Conservation (phyloP, 805 yeast genomes). For the Candida awuae region DNA sequence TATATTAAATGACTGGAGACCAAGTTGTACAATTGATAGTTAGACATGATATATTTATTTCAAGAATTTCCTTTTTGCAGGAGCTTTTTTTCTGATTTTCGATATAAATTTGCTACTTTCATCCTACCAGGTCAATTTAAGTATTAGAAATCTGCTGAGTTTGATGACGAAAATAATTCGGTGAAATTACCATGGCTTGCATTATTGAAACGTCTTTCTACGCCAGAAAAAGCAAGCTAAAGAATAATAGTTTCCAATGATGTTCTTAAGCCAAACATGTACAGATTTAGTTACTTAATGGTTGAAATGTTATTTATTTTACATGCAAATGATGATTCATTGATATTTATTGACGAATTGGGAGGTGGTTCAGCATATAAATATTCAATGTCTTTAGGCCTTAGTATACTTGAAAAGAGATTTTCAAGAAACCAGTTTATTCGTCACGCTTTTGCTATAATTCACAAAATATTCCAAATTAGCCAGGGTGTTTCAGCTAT, state of each 20-base stretch:
- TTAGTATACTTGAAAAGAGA: conserved; percentile 35
- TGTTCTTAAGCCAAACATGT: conserved; percentile 27
- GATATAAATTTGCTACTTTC: conserved; percentile 31
- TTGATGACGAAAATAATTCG: conserved; percentile 27
- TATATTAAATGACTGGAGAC: conserved; percentile 35
- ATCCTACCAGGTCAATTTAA: conserved; percentile 10
- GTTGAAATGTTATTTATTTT: conserved; percentile 38
- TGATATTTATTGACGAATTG: conserved; percentile 46
- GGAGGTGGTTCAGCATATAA: conserved; percentile 45
- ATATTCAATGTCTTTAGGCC: conserved; percentile 47
- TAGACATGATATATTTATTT: conserved; percentile 23
- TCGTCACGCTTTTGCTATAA: conserved; percentile 38
- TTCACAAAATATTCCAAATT: conserved; percentile 31
- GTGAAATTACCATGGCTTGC: conserved; percentile 35
- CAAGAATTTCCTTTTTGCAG: conserved; percentile 34
- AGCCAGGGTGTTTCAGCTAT: conserved; percentile 31
- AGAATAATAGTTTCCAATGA: conserved; percentile 27
- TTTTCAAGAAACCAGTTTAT: conserved; percentile 27
- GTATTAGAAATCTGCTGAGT: conserved; percentile 31
- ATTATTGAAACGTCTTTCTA: conserved; percentile 25
- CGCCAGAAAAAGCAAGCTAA: conserved; percentile 19
- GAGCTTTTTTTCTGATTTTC: conserved; percentile 35
- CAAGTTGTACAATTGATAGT: conserved; percentile 27
- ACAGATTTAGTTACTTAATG: conserved; percentile 42
- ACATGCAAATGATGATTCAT: conserved; percentile 19